Evolutionary conservation across 495 filamentous ascomycete genomes (phyloP).

Genomic region (Xylaria palmicola): DNA sequence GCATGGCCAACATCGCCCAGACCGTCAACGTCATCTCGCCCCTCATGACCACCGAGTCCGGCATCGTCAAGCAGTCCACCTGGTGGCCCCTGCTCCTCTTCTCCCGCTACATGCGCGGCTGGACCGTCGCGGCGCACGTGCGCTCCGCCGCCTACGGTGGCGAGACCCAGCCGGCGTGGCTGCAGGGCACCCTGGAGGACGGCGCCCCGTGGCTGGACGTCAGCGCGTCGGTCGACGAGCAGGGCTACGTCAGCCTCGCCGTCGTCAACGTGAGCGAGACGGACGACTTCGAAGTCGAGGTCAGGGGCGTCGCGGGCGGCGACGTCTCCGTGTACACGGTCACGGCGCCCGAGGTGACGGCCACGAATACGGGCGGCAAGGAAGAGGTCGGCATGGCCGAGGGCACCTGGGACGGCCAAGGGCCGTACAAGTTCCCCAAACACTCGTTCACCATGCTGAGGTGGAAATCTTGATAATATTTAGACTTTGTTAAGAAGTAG

Average conservation of each 20-base stretch:
- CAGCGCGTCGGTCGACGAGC: constrained; percentile 60
- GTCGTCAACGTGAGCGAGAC: constrained; percentile 68
- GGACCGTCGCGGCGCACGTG: constrained; percentile 62
- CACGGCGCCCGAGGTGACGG: constrained; percentile 51
- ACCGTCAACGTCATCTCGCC: constrained; percentile 76
- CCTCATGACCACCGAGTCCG: constrained; percentile 64
- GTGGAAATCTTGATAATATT: constrained; percentile 55
- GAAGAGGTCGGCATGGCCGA: constrained; percentile 61
- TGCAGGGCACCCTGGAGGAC: constrained; percentile 58
- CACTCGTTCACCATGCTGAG: constrained; percentile 65
- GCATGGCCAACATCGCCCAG: constrained; percentile 83
- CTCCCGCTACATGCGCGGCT: constrained; percentile 71
- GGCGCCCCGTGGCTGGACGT: constrained; percentile 69
- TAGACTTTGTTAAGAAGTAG: background rate
- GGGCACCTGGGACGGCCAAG: constrained; percentile 59
- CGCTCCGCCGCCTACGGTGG: constrained; percentile 60
- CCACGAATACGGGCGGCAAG: constrained; percentile 59
- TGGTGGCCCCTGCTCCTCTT: constrained; percentile 78
- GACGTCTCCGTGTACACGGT: constrained; percentile 60
- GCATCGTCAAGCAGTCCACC: constrained; percentile 69
- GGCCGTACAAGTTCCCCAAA: constrained; percentile 60
- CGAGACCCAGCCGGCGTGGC: constrained; percentile 62
- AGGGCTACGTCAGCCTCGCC: constrained; percentile 61
- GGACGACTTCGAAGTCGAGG: constrained; percentile 52
- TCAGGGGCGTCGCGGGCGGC: constrained; percentile 50